Base-by-base conservation (phyloP, 108 stramenopile genomes). In the Cylindrotheca fusiformis region DNA sequence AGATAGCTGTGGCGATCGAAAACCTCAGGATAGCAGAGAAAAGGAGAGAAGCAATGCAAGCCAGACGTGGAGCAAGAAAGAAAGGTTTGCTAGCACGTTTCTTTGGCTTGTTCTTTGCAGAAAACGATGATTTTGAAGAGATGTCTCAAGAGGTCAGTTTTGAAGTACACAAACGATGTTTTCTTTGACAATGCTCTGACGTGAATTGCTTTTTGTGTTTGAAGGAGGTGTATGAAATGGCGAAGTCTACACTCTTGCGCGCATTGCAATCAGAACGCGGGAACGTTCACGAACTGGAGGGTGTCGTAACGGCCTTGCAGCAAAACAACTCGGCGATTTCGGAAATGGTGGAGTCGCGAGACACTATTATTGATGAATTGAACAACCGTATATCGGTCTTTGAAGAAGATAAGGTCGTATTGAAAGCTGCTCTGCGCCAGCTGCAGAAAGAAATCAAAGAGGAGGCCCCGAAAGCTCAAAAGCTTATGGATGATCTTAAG, bases 341-440 rank as follows among this genome's bases (percentile, higher is more conserved):
- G 28, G 87, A 89, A 55, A 84, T 87, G 68, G 84, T 93, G 0
- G 63, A 74, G 31, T 89, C 91, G 2, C 51, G 88, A 14, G 84
- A 89, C 55, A 69, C 60, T 3, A 60, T 89, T 18, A 89, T 93
- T 55, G 74, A 83, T 53, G 87, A 93, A 49, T 60, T 93, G 63
- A 93, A 93, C 68, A 84, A 84, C 58, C 77, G 91, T 14, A 83
- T 93, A 8, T 80, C 86, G 3, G 85, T 87, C 1, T 93, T 93
- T 69, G 91, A 93, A 67, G 91, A 93, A 52, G 91, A 93, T 58
- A 93, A 87, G 58, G 71, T 93, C 48, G 88, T 93, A 0, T 56
- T 93, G 36, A 89, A 87, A 73, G 91, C 91, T 31, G 91, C 91
- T n/a, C 53, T 93, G 31, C 51, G 80, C 27, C 88, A 93, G 56